Percentiles rank a stretch among this genome's conserved stretches.
Evolutionary conservation across 2,329 filamentous ascomycete genomes (phyloP).

Genomic region (Xylaria sp.): DNA sequence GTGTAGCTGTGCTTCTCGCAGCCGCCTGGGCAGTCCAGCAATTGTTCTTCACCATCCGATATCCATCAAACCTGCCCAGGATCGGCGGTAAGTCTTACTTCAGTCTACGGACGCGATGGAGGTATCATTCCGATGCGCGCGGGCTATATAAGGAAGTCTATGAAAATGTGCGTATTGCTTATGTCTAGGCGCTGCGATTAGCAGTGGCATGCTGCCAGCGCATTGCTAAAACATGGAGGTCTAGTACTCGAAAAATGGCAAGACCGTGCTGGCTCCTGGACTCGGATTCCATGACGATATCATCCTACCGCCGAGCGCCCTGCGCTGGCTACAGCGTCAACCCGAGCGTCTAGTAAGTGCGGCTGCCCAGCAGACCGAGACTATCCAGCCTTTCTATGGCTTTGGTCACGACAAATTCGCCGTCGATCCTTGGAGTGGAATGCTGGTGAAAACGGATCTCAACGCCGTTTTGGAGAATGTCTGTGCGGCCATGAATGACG

Average conservation of each 20-base stretch:
- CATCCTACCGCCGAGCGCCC: conserved; percentile 54
- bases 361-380: conserved; percentile 52
- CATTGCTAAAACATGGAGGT: conserved; percentile 7
- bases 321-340: conserved; percentile 56
- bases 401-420: conserved; percentile 50
- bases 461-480: conserved; percentile 52
- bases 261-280: conserved; percentile 55
- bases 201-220: not conserved
- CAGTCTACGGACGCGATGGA: conserved; percentile 35
- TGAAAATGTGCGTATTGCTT: conserved; percentile 39
- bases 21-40: conserved; percentile 29
- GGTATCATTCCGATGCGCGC: conserved; percentile 38
- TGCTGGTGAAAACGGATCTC: conserved; percentile 53
- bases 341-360: conserved; percentile 53
- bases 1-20: conserved; percentile 18
- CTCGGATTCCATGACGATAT: conserved; percentile 55
- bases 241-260: conserved; percentile 57
- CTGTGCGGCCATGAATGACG: conserved; percentile 51
- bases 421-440: conserved; percentile 42
- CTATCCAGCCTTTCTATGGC: conserved; percentile 53
- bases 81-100: conserved; percentile 36
- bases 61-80: conserved; percentile 39
- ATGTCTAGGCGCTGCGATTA: not conserved
- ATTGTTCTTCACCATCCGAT: conserved; percentile 39
- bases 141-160: conserved; percentile 41